Conservation (phyloP, 2,329 filamentous ascomycete genomes). For the Epichloe baconii region DNA sequence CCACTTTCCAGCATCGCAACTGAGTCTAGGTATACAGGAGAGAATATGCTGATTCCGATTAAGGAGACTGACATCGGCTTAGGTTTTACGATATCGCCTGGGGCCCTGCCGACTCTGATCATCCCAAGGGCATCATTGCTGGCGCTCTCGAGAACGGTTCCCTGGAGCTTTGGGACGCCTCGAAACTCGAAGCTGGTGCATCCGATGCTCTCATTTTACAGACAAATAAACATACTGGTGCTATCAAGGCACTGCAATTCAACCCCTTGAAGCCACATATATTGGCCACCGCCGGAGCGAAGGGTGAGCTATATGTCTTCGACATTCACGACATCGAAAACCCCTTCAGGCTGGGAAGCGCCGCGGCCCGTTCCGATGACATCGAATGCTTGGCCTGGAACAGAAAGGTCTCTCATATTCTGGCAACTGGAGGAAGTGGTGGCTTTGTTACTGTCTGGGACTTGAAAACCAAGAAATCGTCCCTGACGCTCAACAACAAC, state of each 20-base stretch:
- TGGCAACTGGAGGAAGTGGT: conserved; percentile 84
- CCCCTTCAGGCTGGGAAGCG: conserved; percentile 78
- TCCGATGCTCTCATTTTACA: conserved; percentile 71
- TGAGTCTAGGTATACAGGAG: conserved; percentile 62
- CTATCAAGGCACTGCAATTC: conserved; percentile 92
- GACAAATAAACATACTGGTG: conserved; percentile 78
- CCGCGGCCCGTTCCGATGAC: conserved; percentile 81
- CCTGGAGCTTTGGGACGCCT: conserved; percentile 86
- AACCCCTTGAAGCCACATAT: conserved; percentile 87
- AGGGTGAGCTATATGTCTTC: conserved; percentile 93
- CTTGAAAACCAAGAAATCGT: conserved; percentile 94
- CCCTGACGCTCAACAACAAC: conserved; percentile 87
- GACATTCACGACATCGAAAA: conserved; percentile 82
- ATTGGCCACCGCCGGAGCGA: conserved; percentile 81
- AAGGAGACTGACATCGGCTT: conserved; percentile 9
- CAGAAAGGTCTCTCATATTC: conserved; percentile 89
- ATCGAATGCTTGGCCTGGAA: conserved; percentile 98
- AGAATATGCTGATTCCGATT: not conserved
- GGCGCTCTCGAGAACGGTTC: conserved; percentile 91
- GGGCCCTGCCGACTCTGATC: conserved; percentile 67
- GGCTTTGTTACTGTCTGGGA: conserved; percentile 99
- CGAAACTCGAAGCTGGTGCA: conserved; percentile 43
- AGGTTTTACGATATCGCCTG: conserved; percentile 98
- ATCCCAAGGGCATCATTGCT: conserved; percentile 80
- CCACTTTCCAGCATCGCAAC: conserved; percentile 73